Evolutionary conservation across 2,329 filamentous ascomycete genomes (phyloP).

Genomic region (Colletotrichum gigasporum): DNA sequence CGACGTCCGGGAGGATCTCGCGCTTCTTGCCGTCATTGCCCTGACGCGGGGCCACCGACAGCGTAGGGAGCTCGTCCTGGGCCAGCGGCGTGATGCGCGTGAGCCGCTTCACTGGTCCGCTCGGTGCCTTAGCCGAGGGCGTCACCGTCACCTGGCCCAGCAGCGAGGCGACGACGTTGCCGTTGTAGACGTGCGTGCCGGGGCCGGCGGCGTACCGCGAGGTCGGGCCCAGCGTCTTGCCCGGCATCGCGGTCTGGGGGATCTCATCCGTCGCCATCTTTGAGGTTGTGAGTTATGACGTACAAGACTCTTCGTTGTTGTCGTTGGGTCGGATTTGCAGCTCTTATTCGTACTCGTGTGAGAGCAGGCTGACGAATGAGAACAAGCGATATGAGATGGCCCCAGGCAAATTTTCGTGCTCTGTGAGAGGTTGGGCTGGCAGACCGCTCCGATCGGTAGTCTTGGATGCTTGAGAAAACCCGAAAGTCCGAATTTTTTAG

Average conservation of each 20-base stretch:
- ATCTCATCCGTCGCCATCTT: slow-evolving; percentile 46
- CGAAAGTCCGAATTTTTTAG: slow-evolving; percentile 30
- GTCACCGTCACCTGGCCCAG: slow-evolving; percentile 74
- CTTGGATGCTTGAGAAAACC: slow-evolving; percentile 21
- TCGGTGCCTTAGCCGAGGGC: slow-evolving; percentile 55
- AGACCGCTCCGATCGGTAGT: slow-evolving; percentile 17
- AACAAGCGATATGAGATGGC: not conserved
- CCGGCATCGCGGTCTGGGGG: slow-evolving; percentile 77
- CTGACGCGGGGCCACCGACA: slow-evolving; percentile 61
- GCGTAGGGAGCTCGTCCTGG: slow-evolving; percentile 55
- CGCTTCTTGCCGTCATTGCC: slow-evolving; percentile 55
- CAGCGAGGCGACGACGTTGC: slow-evolving; percentile 83
- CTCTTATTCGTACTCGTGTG: not conserved
- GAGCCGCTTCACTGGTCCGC: slow-evolving; percentile 65
- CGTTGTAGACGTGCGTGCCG: slow-evolving; percentile 84
- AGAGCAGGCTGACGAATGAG: not conserved
- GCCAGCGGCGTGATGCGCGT: slow-evolving; percentile 63
- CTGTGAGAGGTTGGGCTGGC: slow-evolving; percentile 10
- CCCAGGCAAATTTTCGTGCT: not conserved
- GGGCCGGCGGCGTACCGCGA: slow-evolving; percentile 77
- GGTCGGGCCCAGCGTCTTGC: slow-evolving; percentile 78
- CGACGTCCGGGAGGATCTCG: slow-evolving; percentile 83
- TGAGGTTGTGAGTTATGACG: slow-evolving; percentile 14
- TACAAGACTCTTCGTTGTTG: not conserved
- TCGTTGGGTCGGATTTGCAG: not conserved